phyloP scores from a whole-genome alignment of 148 eudicot genomes.

The Salicornia ramosissima region DNA sequence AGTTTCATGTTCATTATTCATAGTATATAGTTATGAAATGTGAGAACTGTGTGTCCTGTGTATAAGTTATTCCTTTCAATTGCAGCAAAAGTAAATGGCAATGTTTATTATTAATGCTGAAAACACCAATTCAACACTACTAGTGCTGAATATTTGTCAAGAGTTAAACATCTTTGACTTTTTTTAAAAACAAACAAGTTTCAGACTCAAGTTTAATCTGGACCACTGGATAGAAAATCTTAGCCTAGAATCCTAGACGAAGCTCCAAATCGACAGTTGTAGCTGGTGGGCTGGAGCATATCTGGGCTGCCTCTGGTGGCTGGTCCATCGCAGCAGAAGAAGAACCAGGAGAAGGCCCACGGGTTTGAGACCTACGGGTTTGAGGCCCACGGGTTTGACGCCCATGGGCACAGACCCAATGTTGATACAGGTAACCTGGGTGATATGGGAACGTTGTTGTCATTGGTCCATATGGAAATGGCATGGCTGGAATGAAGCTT shows the following conservation, averaged over 20 bases:
- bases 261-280: background rate
- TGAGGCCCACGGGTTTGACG: too few relatives aligned
- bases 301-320: background rate
- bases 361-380: too few relatives aligned
- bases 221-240: background rate
- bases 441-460: too few relatives aligned
- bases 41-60: background rate
- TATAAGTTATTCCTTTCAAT: background rate
- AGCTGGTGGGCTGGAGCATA: background rate
- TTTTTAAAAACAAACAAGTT: background rate
- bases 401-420: too few relatives aligned
- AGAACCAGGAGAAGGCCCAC: background rate
- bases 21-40: background rate
- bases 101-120: too few relatives aligned
- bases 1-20: background rate
- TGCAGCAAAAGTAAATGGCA: background rate
- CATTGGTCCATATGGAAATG: too few relatives aligned
- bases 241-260: background rate
- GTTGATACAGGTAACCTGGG: too few relatives aligned
- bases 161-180: too few relatives aligned
- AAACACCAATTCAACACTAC: too few relatives aligned
- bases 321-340: background rate
- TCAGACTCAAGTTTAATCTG: background rate
- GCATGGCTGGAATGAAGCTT: too few relatives aligned
- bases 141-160: too few relatives aligned